Percentiles rank a stretch among this genome's conserved stretches.
phyloP scores from a whole-genome alignment of 2,329 filamentous ascomycete species.

The Aspergillus quadrilineatus region DNA sequence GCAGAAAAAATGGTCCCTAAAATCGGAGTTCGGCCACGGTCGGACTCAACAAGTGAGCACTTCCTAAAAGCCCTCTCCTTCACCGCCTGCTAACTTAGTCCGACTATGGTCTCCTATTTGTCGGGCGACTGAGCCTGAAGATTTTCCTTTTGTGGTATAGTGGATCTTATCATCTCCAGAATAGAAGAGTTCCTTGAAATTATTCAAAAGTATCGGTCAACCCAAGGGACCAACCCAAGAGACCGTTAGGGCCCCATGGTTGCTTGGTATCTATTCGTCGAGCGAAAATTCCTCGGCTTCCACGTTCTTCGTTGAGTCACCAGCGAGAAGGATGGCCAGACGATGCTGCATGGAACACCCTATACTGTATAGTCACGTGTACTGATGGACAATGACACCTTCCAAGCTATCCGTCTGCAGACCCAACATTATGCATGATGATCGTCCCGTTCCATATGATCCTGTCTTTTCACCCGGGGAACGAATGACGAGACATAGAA shows the following conservation, averaged over 20 bases:
- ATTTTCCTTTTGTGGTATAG: neutral
- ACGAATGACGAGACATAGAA: no score
- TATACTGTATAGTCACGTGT: no score
- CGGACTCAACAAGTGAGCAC: neutral
- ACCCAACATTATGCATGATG: no score
- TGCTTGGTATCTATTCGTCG: neutral
- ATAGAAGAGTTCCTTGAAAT: slow-evolving; percentile 1
- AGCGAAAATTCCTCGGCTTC: no score
- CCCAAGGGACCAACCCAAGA: neutral
- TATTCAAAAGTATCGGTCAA: slow-evolving; percentile 5
- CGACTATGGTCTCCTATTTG: neutral
- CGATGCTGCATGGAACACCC: no score
- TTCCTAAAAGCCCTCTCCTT: slow-evolving; percentile 1
- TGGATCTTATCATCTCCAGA: slow-evolving; percentile 2
- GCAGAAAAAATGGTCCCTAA: slow-evolving; percentile 3
- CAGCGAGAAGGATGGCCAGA: no score
- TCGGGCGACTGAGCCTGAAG: neutral
- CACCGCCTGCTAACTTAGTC: slow-evolving; percentile 17
- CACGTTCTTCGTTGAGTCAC: no score
- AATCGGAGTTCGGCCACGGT: neutral
- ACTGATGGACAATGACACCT: no score
- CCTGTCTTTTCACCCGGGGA: no score
- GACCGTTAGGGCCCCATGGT: neutral
- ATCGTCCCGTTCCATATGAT: no score
- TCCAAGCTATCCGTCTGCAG: no score